Conservation (phyloP, 2,329 filamentous ascomycete genomes). For the Botrytis paeoniae region DNA sequence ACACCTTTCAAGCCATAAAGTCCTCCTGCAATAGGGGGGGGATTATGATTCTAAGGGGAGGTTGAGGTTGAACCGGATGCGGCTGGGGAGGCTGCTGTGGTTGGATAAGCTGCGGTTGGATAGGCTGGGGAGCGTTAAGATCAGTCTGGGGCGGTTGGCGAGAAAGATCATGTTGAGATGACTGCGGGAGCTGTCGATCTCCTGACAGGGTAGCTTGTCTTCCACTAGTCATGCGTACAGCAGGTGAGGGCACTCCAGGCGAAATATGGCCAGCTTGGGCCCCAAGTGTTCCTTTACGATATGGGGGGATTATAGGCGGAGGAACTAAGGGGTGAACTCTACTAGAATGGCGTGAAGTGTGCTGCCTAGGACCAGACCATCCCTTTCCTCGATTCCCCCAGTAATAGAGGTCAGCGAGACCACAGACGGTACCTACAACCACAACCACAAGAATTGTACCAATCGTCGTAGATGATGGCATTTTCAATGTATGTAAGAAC, state of each 20-base stretch:
- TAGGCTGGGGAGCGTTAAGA: neutral
- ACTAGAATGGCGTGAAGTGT: neutral
- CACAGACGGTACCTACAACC: neutral
- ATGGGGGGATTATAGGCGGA: neutral
- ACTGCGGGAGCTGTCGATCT: neutral
- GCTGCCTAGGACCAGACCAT: neutral
- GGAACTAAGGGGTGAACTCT: neutral
- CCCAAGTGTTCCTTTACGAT: neutral
- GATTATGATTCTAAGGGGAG: neutral
- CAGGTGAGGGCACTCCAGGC: neutral
- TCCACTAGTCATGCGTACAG: neutral
- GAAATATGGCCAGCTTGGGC: neutral
- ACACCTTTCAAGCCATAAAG: neutral
- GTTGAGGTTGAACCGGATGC: neutral
- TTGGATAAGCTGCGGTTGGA: neutral
- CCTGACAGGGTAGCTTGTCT: neutral
- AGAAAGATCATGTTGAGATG: neutral
- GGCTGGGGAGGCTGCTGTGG: neutral
- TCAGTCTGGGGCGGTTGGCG: neutral
- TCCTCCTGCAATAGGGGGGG: slow-evolving; percentile 5
- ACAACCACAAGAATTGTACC: neutral
- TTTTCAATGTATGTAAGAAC: neutral
- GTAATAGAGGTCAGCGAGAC: neutral
- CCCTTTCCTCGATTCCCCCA: neutral
- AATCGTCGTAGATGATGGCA: neutral